Conservation (phyloP, 2,329 filamentous ascomycete species). For the Epichloe uncinata region DNA sequence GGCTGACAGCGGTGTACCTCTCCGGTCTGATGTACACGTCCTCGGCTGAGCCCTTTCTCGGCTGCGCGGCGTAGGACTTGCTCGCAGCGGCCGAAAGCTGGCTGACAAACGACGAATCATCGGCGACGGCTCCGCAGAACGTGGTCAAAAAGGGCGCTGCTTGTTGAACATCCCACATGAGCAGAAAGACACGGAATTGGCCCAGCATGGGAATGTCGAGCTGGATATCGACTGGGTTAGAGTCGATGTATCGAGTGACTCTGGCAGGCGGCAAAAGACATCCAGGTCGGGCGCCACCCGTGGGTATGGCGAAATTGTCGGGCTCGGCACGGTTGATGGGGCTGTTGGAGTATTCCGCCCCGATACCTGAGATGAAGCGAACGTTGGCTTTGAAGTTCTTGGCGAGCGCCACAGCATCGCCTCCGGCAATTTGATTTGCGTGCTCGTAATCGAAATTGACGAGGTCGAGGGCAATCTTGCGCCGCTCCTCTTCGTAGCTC, state of each 20-base stretch:
- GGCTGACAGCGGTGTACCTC: constrained; percentile 54
- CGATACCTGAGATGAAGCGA: constrained; percentile 60
- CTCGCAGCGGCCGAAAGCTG: constrained; percentile 45
- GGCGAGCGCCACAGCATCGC: constrained; percentile 49
- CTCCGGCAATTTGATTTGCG: constrained; percentile 44
- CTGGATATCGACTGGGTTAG: constrained; percentile 65
- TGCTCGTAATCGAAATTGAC: constrained; percentile 47
- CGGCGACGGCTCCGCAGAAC: constrained; percentile 42
- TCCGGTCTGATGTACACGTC: constrained; percentile 55
- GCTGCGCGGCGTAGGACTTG: constrained; percentile 47
- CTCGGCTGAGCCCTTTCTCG: constrained; percentile 40
- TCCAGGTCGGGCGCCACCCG: constrained; percentile 38
- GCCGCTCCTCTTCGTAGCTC: constrained; percentile 51
- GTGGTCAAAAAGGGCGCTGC: constrained; percentile 44
- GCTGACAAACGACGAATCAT: constrained; percentile 40
- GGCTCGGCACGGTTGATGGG: constrained; percentile 30
- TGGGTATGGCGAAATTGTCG: constrained; percentile 24
- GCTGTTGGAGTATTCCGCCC: constrained; percentile 45
- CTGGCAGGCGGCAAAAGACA: constrained; percentile 53
- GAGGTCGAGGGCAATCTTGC: constrained; percentile 44
- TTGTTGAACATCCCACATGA: constrained; percentile 48
- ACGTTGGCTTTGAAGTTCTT: constrained; percentile 59
- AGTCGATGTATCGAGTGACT: constrained; percentile 62
- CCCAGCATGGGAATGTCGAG: constrained; percentile 66
- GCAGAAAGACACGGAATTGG: constrained; percentile 64